A percentile compares a stretch with the other conserved stretches of the same genome.
phyloP scores from a whole-genome alignment of 2,329 filamentous ascomycete genomes.

The Diaporthe helianthi region DNA sequence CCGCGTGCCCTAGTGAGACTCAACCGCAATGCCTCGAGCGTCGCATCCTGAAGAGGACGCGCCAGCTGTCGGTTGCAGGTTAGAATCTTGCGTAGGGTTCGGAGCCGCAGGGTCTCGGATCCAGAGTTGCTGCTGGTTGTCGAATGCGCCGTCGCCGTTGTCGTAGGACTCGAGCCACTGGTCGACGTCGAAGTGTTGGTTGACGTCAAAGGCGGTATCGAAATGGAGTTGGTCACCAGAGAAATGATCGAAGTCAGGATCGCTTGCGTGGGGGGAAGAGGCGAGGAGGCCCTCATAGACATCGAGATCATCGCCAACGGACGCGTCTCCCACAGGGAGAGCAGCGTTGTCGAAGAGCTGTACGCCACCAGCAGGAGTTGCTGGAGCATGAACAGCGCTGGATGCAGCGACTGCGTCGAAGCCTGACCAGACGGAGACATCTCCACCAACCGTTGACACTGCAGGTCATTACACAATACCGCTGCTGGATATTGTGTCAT shows the following conservation, averaged over 20 bases:
- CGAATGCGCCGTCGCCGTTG: conserved; percentile 58
- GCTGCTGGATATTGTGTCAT: conserved; percentile 99
- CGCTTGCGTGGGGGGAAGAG: conserved; percentile 73
- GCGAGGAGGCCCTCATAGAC: conserved; percentile 79
- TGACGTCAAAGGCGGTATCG: conserved; percentile 42
- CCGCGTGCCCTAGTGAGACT: conserved; percentile 32
- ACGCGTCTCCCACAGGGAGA: conserved; percentile 68
- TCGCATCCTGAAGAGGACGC: conserved; percentile 77
- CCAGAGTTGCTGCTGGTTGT: conserved; percentile 52
- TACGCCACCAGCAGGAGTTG: conserved; percentile 69
- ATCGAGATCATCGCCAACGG: conserved; percentile 76
- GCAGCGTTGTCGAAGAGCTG: conserved; percentile 66
- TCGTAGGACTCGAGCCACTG: conserved; percentile 56
- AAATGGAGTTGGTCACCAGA: conserved; percentile 59
- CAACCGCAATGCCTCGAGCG: conserved; percentile 76
- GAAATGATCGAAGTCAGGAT: conserved; percentile 73
- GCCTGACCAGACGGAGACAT: conserved; percentile 55
- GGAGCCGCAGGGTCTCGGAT: conserved; percentile 66
- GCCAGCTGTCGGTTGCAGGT: conserved; percentile 77
- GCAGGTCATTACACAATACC: conserved; percentile 99
- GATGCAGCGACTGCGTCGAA: conserved; percentile 51
- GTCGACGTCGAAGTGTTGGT: conserved; percentile 64
- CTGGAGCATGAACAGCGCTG: conserved; percentile 53
- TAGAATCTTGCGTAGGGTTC: conserved; percentile 69
- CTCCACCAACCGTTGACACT: conserved; percentile 88